Evolutionary conservation across 2,329 filamentous ascomycete species (phyloP), one percentile per base, ranked within the genome.

Genomic region (Periconia sp.): DNA sequence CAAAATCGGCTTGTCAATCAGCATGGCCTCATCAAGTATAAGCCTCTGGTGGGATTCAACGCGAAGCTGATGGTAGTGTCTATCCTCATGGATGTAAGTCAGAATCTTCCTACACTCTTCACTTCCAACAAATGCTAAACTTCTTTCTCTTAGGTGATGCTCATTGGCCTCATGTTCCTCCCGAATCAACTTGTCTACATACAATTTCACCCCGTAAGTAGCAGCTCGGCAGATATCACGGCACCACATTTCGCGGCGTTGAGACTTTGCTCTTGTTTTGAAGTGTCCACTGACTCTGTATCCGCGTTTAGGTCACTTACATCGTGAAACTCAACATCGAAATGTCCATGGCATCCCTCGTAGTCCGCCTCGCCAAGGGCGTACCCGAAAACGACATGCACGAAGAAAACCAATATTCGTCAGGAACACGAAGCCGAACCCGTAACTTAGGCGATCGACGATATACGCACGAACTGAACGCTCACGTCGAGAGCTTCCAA

Each of bases 281-380:
- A 27, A 27, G 5, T 27, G 5, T 27, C 23, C 23, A 27, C 23
- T 27, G 23, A 27, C 23, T 27, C 23, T 27, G 23, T 27, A 27
- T 27, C 23, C 8, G 23, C 8, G 23, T 27, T 27, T 27, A 27
- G 23, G 67, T 77, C 10, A 71, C 70, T 8, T 77, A 77, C 61
- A 75, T 76, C 46, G 73, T 77, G 45, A 77, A 71, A 40, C 72
- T 78, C 50, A 76, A 78, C 59, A 77, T 77, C 52, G 76, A 78
- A 61, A 74, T 77, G 73, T 69, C 68, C 54, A 77, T 78, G 74
- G 74, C 75, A 7, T 70, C 71, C 2, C 68, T 77, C 7, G 74
- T 77, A 51, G 71, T 70, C 11, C 70, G 68, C 41, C 65, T 74
- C 41, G 72, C 72, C 1, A 57, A 62, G 44, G 66, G 70, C 14